Evolutionary conservation across 1,139 yeast genomes (phyloP).

Genomic region (Nematodospora anomalae): DNA sequence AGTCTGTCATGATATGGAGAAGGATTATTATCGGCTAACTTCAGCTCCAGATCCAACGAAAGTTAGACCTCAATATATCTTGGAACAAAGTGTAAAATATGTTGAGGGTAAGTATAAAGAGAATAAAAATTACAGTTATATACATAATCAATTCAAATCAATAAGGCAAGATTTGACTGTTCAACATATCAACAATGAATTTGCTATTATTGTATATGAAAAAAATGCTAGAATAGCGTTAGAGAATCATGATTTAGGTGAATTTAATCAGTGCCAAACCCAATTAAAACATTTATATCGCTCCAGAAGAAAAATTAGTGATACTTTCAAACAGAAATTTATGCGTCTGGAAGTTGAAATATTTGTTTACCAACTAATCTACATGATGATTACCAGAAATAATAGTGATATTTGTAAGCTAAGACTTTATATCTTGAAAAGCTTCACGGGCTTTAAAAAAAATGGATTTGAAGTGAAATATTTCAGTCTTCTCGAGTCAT

Average conservation of each 20-base stretch:
- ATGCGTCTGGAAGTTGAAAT: conserved; percentile 54
- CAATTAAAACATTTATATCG: conserved; percentile 67
- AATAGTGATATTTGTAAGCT: conserved; percentile 46
- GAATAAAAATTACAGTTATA: conserved; percentile 63
- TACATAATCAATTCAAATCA: conserved; percentile 88
- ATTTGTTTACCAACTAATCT: conserved; percentile 71
- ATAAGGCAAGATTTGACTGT: conserved; percentile 92
- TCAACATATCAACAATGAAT: conserved; percentile 79
- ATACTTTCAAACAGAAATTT: conserved; percentile 15
- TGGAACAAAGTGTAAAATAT: conserved; percentile 57
- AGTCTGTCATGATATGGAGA: conserved; percentile 63
- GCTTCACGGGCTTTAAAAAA: conserved; percentile 17
- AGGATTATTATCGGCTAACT: conserved; percentile 77
- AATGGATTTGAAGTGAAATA: conserved; percentile 22
- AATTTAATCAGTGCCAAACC: conserved; percentile 92
- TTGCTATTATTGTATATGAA: conserved; percentile 80
- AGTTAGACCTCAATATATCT: conserved; percentile 71
- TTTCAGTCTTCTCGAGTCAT: conserved; percentile 22
- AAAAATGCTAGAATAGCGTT: conserved; percentile 86
- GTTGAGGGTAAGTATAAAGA: conserved; percentile 54
- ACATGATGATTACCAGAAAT: conserved; percentile 77
- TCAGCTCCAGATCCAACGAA: conserved; percentile 86
- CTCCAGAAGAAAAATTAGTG: conserved; percentile 17
- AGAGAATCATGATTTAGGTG: conserved; percentile 82
- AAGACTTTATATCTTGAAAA: conserved; percentile 20